Evolutionary conservation across 768 basidiomycete genomes (phyloP), one percentile per base, ranked within the genome.

Genomic region (Serpula lacrymans): DNA sequence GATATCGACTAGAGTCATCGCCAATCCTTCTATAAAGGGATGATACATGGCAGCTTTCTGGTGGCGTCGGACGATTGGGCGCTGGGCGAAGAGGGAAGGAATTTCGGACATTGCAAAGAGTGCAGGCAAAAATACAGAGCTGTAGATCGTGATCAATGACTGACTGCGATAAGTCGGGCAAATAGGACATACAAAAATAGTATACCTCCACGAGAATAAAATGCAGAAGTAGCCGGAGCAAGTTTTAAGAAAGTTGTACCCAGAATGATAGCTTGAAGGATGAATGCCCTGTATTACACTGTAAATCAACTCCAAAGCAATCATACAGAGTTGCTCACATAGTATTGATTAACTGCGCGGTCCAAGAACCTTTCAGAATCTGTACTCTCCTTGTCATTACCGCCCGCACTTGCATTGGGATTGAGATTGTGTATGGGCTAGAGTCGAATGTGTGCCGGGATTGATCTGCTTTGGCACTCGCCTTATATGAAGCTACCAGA

Each of bases 151-250:
- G n/a, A n/a, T n/a, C n/a, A n/a, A n/a, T n/a, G n/a, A n/a, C n/a
- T n/a, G n/a, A n/a, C n/a, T n/a, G n/a, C n/a, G n/a, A 7, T 14
- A 6, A 33, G 20, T 14, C 7, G n/a, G 10, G 26, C 1, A 14
- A 26, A 5, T 27, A 25, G 13, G 26, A 62, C 76, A 24, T 55
- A 82, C 75, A 88, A 87, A 73, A 85, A 89, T 14, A 91, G 65
- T 17, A 84, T 70, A 62, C 87, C 81, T 28, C 85, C 86, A 14
- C 88, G 76, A n/a, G 82, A 80, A 39, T 49, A 54, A 39, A 47
- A 61, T n/a, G 41, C 38, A 13, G 31, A 36, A 2, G 75, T 74
- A 23, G 50, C 56, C 27, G 53, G 47, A 0, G 63, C 50, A 18
- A 71, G 42, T 10, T 59, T 55, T 45, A 69, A 68, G 60, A 74